A percentile compares a stretch with the other conserved stretches of the same genome.
These are phyloP conservation scores for Rhododendron mucronatum DNA, from an alignment of 148 eudicot genomes.

Conservation along the genomic window DNA sequence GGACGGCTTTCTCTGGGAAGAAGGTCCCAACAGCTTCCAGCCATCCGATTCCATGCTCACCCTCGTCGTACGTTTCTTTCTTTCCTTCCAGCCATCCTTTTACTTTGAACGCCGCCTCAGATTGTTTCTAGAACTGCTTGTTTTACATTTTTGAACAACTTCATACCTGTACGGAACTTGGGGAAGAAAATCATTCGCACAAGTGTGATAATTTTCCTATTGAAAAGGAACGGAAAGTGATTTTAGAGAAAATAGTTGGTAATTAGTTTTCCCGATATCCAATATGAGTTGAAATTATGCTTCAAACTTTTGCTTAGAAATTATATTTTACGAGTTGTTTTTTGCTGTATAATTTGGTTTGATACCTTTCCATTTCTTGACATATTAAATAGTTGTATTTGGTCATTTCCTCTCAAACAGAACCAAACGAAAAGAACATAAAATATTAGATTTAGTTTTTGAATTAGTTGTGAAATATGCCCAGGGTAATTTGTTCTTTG, in stretches of 20 bases:
- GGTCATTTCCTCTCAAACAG: background rate
- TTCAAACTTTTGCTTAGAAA: background rate
- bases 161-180: background rate
- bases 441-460: background rate
- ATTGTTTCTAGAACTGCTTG: background rate
- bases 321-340: background rate
- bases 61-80: slow-evolving; percentile 39
- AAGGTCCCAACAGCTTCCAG: slow-evolving; percentile 89
- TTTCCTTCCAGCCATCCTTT: background rate
- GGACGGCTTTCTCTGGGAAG: slow-evolving; percentile 82
- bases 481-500: background rate
- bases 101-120: background rate
- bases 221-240: background rate
- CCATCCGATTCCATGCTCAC: slow-evolving; percentile 78
- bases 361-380: background rate
- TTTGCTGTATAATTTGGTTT: background rate
- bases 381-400: background rate
- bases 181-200: background rate
- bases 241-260: background rate
- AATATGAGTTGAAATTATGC: background rate
- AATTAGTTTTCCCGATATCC: background rate
- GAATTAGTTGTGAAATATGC: background rate
- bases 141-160: background rate
- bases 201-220: background rate
- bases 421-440: background rate